Conservation (phyloP, 768 basidiomycete genomes). For the Panellus pusillus region DNA sequence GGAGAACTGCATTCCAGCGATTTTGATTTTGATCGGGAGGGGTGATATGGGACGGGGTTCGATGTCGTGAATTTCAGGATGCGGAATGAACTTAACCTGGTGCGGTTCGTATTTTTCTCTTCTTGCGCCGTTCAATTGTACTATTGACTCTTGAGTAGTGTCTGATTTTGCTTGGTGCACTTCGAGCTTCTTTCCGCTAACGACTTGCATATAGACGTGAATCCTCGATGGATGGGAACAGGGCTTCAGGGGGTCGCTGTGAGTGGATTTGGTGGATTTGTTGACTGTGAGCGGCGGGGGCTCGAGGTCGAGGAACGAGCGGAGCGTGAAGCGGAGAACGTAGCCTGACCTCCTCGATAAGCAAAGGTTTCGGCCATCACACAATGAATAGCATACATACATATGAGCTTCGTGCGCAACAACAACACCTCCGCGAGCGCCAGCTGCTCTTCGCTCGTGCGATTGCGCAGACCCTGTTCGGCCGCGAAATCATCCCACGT, state of each 20-base stretch:
- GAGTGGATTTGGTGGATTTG: neutral
- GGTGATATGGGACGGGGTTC: conserved; percentile 62
- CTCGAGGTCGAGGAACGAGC: conserved; percentile 6
- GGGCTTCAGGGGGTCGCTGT: neutral
- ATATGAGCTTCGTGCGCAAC: conserved; percentile 12
- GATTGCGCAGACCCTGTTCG: neutral
- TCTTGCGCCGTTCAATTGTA: too few relatives aligned
- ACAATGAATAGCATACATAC: conserved; percentile 3
- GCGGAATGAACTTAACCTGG: too few relatives aligned
- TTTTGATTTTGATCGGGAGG: conserved; percentile 70
- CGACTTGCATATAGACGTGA: too few relatives aligned
- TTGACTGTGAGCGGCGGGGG: neutral
- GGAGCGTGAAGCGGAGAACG: conserved; percentile 8
- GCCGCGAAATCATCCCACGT: too few relatives aligned
- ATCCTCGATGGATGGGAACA: too few relatives aligned
- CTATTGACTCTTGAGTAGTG: too few relatives aligned
- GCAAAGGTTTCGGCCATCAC: too few relatives aligned
- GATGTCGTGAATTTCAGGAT: conserved; percentile 57
- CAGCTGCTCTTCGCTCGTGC: neutral
- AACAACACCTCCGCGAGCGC: conserved; percentile 1
- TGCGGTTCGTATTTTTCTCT: too few relatives aligned
- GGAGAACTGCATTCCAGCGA: conserved; percentile 79
- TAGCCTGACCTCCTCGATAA: too few relatives aligned
- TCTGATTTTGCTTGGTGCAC: too few relatives aligned
- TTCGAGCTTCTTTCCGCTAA: too few relatives aligned